Evolutionary conservation across 2,329 filamentous ascomycete species (phyloP).

Genomic region (Alternaria longipes): DNA sequence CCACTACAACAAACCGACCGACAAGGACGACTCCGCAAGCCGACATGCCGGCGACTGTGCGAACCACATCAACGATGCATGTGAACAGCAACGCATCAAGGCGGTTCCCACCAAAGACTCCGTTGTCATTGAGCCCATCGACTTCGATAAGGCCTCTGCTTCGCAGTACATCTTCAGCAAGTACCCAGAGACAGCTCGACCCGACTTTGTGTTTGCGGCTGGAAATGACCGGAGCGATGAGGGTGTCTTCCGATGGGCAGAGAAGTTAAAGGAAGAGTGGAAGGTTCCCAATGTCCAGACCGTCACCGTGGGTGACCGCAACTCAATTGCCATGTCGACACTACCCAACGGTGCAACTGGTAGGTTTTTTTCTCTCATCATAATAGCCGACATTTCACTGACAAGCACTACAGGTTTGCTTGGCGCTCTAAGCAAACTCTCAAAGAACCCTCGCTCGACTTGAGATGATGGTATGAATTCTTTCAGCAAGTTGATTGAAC

Average conservation of each 20-base stretch:
- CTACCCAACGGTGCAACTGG: constrained; percentile 92
- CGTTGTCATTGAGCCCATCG: constrained; percentile 83
- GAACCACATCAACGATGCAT: constrained; percentile 94
- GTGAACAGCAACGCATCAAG: constrained; percentile 82
- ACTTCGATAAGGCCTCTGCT: constrained; percentile 88
- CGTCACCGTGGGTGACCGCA: constrained; percentile 85
- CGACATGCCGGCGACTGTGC: constrained; percentile 89
- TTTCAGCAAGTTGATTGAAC: background rate
- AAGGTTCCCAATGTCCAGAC: constrained; percentile 72
- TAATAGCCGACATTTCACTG: constrained; percentile 9
- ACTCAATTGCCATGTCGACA: constrained; percentile 86
- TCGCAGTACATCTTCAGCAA: constrained; percentile 75
- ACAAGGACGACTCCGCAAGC: constrained; percentile 72
- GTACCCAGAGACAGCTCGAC: constrained; percentile 33
- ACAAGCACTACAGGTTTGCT: constrained; percentile 38
- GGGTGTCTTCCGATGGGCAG: constrained; percentile 93
- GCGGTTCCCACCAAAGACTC: constrained; percentile 82
- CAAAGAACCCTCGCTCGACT: constrained; percentile 27
- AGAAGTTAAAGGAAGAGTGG: constrained; percentile 69
- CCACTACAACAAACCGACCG: constrained; percentile 84
- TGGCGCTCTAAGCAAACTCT: constrained; percentile 40
- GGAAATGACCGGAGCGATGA: constrained; percentile 95
- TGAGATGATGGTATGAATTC: constrained; percentile 1
- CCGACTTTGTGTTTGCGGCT: constrained; percentile 89
- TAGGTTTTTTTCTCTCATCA: constrained; percentile 56